Evolutionary conservation across 2,329 filamentous ascomycete genomes (phyloP).

Genomic region (Aureobasidium namibiae): DNA sequence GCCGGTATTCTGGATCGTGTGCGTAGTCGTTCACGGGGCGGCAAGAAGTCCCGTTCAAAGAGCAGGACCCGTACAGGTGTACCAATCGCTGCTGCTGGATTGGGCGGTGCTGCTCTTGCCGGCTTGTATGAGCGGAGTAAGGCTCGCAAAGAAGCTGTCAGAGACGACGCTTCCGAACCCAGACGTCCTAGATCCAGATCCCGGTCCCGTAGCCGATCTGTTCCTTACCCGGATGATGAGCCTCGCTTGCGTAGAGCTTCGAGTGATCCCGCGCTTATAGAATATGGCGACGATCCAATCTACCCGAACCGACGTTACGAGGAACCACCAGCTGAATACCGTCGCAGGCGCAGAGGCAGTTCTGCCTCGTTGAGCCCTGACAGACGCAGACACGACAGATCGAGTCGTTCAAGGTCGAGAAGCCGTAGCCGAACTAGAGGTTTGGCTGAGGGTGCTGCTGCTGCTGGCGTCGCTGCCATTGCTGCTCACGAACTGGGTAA

Average conservation of each 20-base stretch:
- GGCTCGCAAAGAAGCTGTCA: constrained; percentile 48
- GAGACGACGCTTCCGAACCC: constrained; percentile 31
- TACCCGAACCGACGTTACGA: constrained; percentile 42
- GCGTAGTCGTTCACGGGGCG: constrained; percentile 50
- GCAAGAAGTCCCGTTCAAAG: constrained; percentile 31
- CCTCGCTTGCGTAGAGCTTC: constrained; percentile 30
- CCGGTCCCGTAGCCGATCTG: constrained; percentile 39
- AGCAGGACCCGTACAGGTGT: constrained; percentile 49
- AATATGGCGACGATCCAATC: constrained; percentile 56
- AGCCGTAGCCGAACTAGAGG: constrained; percentile 43
- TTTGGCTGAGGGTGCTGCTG: constrained; percentile 48
- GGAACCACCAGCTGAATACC: constrained; percentile 33
- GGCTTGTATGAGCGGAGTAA: constrained; percentile 57
- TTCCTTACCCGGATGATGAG: constrained; percentile 33
- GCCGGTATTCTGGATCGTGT: constrained; percentile 52
- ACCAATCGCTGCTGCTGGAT: constrained; percentile 53
- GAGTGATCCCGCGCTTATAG: constrained; percentile 48
- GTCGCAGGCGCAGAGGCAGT: constrained; percentile 36
- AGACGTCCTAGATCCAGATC: constrained; percentile 20
- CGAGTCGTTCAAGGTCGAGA: constrained; percentile 29
- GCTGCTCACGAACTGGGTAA: constrained; percentile 49
- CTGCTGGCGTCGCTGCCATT: constrained; percentile 50
- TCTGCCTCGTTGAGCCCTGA: constrained; percentile 34
- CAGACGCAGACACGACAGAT: constrained; percentile 22
- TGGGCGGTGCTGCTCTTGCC: constrained; percentile 53